Evolutionary conservation across 2,329 filamentous ascomycete species (phyloP).

Genomic region (Ascochyta koolunga): DNA sequence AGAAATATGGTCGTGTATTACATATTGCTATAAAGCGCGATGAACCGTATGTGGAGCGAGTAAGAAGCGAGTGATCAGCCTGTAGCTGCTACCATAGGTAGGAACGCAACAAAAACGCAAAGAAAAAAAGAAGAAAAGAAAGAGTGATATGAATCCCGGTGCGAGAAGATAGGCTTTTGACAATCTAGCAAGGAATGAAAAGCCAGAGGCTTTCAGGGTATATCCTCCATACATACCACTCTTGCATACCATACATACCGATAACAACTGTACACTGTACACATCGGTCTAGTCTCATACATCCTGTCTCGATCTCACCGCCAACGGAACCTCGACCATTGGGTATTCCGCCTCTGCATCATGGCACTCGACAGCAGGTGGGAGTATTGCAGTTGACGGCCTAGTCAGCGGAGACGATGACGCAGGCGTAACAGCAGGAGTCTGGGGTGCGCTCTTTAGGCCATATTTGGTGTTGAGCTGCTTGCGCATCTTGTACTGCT

Average conservation of each 20-base stretch:
- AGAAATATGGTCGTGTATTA: slow-evolving; percentile 1
- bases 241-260: not conserved
- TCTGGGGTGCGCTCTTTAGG: slow-evolving; percentile 34
- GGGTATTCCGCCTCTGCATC: not conserved
- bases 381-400: not conserved
- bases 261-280: not conserved
- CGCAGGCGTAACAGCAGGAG: slow-evolving; percentile 2
- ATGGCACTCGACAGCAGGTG: not conserved
- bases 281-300: not conserved
- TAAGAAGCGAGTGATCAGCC: slow-evolving; percentile 1
- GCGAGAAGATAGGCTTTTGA: not conserved
- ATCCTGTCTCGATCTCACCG: not conserved
- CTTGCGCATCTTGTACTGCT: slow-evolving; percentile 47
- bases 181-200: not conserved
- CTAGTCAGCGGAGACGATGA: not conserved
- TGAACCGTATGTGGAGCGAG: not conserved
- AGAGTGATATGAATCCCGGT: not conserved
- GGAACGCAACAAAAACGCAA: not conserved
- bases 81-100: slow-evolving; percentile 16
- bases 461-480: slow-evolving; percentile 51
- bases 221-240: slow-evolving; percentile 6
- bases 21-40: not conserved
- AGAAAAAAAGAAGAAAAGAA: not conserved
- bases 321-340: slow-evolving; percentile 2
- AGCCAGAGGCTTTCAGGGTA: not conserved